phyloP scores from a whole-genome alignment of 352 stramenopile species.

The Phytopythium aichiense region DNA sequence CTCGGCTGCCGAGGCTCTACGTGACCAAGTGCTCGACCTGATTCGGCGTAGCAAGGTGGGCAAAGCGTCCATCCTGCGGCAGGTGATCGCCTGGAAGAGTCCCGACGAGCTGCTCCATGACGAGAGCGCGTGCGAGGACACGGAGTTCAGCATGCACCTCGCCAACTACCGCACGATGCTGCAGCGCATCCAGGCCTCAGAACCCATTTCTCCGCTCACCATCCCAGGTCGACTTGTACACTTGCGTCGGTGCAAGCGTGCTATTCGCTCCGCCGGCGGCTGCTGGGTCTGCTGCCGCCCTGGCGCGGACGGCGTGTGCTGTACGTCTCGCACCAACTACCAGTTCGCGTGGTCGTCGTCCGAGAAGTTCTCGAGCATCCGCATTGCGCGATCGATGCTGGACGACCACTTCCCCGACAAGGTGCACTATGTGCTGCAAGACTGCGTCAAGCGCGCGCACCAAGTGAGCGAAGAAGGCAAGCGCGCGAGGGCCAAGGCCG shows the following conservation, averaged over 20 bases:
- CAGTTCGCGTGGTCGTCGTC: conserved; percentile 62
- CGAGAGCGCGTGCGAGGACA: conserved; percentile 26
- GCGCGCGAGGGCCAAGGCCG: conserved; percentile 1
- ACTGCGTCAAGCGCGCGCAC: conserved; percentile 62
- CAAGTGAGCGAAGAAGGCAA: conserved; percentile 22
- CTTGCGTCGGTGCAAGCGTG: conserved; percentile 49
- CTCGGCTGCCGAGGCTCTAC: conserved; percentile 65
- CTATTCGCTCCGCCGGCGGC: conserved; percentile 24
- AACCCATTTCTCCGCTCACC: conserved; percentile 76
- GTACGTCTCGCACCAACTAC: conserved; percentile 80
- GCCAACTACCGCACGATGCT: conserved; percentile 84
- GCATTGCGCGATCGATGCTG: conserved; percentile 82
- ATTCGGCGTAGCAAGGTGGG: conserved; percentile 84
- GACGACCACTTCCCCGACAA: conserved; percentile 89
- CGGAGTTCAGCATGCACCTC: conserved; percentile 55
- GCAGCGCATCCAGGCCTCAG: conserved; percentile 71
- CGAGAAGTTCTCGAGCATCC: conserved; percentile 65
- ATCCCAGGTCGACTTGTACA: conserved; percentile 79
- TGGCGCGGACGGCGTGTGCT: conserved; percentile 70
- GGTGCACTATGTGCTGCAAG: conserved; percentile 81
- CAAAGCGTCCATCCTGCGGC: conserved; percentile 76
- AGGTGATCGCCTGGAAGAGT: conserved; percentile 74
- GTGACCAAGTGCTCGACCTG: conserved; percentile 79
- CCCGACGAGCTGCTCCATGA: conserved; percentile 64
- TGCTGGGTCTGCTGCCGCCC: conserved; percentile 85